Evolutionary conservation across 2,329 filamentous ascomycete species (phyloP), one percentile per base, ranked within the genome.

Genomic region (Ilyonectria destructans): DNA sequence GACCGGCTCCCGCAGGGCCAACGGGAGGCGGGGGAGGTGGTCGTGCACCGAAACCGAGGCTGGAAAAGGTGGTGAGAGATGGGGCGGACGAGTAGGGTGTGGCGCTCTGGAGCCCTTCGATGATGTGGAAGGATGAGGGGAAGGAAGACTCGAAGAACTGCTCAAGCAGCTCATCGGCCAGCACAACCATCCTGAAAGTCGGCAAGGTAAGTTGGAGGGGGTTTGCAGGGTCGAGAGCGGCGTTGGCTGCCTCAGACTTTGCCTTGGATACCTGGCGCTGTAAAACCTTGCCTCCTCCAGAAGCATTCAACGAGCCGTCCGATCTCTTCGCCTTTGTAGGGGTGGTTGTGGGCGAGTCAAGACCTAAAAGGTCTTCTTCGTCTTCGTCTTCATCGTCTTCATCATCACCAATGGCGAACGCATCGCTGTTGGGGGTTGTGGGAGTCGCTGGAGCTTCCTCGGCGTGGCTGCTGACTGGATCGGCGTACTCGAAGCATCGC

Each of bases 81-180:
- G 92, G 91, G 1, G 81, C 76, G 1, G 80, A 73, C 1, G 78
- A 74, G 13, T 79, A 72, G 5, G 77, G 69, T 6, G 79, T 71
- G 5, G 79, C 61, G 52, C 65, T 79, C 9, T 80, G 78, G 2
- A 89, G 77, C 31, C 87, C 87, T 13, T 97, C 93, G 26, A 93
- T 91, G 54, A 98, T 91, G 76, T 93, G 94, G 88, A 99, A 97
- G 1, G 95, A 97, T 58, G 93, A 91, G 0, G 96, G 94, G 83
- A 98, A 98, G 46, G 95, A 97, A 1, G 94, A 93, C 82, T 99
- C 96, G 79, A 99, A 99, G 83, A 99, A 99, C 74, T 97, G 93
- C 77, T 99, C 96, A 6, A 99, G 89, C 1, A 97, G 88, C 80
- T 99, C 96, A 77, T 99, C 96, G 49, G 96, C 96, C 8, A 99